A percentile compares a stretch with the other conserved stretches of the same genome.
Conservation (phyloP, 805 yeast genomes). For the Wickerhamomyces chambardii region DNA sequence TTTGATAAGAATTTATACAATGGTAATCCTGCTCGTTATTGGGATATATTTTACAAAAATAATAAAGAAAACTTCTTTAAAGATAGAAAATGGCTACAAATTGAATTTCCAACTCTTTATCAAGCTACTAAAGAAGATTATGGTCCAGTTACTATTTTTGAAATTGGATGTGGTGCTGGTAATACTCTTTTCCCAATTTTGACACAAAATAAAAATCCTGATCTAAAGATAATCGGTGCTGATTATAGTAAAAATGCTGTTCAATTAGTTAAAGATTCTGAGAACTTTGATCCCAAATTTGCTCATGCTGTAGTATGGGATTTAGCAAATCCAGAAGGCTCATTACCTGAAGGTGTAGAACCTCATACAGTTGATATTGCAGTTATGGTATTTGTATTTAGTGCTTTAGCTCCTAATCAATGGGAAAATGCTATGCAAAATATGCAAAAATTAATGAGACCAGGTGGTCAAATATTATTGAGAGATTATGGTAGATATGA, state of each 20-base stretch:
- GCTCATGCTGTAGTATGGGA: conserved; percentile 95
- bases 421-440: conserved; percentile 80
- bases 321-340: conserved; percentile 65
- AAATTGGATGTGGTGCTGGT: conserved; percentile 98
- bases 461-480: conserved; percentile 85
- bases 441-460: conserved; percentile 66
- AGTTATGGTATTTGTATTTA: conserved; percentile 91
- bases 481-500: conserved; percentile 96
- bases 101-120: conserved; percentile 84
- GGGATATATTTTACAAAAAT: conserved; percentile 91
- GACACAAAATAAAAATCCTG: conserved; percentile 72
- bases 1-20: conserved; percentile 76
- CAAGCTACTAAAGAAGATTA: conserved; percentile 66
- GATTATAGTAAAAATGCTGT: conserved; percentile 90
- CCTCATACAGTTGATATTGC: conserved; percentile 81
- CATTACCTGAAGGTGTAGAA: conserved; percentile 77
- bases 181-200: conserved; percentile 91
- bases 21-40: conserved; percentile 81
- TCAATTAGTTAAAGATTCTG: conserved; percentile 64
- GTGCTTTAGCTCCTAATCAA: conserved; percentile 86
- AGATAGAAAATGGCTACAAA: conserved; percentile 92
- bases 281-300: conserved; percentile 44
- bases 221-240: conserved; percentile 69
- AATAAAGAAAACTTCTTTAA: conserved; percentile 92
- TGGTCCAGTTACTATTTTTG: conserved; percentile 69